Evolutionary conservation across 768 basidiomycete species (phyloP).

Genomic region (Galerina sulciceps): DNA sequence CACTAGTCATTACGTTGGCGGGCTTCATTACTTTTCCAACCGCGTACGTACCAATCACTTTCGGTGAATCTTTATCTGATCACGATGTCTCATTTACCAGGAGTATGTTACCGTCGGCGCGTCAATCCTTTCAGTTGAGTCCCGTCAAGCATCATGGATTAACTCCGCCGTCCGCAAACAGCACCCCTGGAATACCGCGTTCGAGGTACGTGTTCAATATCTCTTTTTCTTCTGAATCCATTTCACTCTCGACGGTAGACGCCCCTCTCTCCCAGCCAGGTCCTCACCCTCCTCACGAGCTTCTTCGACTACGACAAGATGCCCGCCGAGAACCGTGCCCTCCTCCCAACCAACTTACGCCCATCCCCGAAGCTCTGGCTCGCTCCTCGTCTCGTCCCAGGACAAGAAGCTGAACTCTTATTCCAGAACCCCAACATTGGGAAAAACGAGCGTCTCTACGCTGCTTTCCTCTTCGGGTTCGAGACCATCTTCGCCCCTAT

Average conservation of each 20-base stretch:
- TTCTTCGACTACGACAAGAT: conserved; percentile 61
- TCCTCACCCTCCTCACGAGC: conserved; percentile 39
- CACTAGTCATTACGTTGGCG: conserved; percentile 63
- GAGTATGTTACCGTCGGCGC: conserved; percentile 56
- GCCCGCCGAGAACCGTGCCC: conserved; percentile 52
- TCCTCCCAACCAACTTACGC: conserved; percentile 33
- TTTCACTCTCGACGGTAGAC: conserved; percentile 27
- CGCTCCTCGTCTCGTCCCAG: conserved; percentile 25
- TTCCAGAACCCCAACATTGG: conserved; percentile 22
- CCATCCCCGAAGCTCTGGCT: conserved; percentile 27
- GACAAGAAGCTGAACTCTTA: conserved; percentile 22
- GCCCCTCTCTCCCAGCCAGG: conserved; percentile 43
- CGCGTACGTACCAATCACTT: conserved; percentile 30
- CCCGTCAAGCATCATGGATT: conserved; percentile 70
- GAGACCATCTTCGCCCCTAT: conserved; percentile 44
- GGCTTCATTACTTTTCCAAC: conserved; percentile 47
- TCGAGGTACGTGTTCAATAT: conserved; percentile 46
- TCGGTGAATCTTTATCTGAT: not conserved
- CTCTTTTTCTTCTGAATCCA: not conserved
- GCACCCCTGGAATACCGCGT: conserved; percentile 61
- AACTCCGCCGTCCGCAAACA: conserved; percentile 49
- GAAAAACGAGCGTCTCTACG: conserved; percentile 34
- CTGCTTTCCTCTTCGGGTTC: conserved; percentile 55
- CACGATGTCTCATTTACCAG: conserved; percentile 3
- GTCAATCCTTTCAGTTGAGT: conserved; percentile 62